These are phyloP conservation scores for Colletotrichum endophyticum DNA, from an alignment of 2,329 filamentous ascomycete species.

Conservation along the genomic window DNA sequence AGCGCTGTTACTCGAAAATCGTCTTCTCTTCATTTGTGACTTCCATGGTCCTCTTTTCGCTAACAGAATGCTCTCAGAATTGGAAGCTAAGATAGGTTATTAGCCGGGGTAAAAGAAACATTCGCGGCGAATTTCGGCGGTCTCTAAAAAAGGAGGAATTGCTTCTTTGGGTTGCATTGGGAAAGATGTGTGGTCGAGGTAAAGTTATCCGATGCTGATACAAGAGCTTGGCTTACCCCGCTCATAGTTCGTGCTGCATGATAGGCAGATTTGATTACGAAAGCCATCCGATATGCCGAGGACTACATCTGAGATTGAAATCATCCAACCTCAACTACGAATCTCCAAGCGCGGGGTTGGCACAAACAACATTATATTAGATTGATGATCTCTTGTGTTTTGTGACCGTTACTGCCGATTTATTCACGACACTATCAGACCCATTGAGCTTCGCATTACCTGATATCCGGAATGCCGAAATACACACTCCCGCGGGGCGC, in stretches of 20 bases:
- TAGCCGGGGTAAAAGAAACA: neutral
- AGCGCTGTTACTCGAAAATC: neutral
- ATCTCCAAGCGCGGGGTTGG: rapidly evolving
- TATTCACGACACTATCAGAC: neutral
- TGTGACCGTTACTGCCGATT: neutral
- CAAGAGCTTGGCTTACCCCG: neutral
- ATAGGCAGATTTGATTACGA: neutral
- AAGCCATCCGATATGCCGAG: neutral
- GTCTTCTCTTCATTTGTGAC: neutral
- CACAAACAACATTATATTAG: neutral
- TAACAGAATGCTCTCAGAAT: neutral
- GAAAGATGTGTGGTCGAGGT: neutral
- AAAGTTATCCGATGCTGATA: neutral
- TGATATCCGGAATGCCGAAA: neutral
- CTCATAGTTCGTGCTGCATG: neutral
- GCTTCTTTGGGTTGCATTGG: neutral
- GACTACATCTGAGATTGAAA: neutral
- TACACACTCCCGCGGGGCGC: neutral
- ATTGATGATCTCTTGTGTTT: neutral
- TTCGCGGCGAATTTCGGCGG: neutral
- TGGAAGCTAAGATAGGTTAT: rapidly evolving
- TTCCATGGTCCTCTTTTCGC: neutral
- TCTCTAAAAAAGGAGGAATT: neutral
- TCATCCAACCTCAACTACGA: neutral
- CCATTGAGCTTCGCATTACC: neutral